Conservation (phyloP, 1,139 yeast genomes). For the Blastobotrys buckinghamii region DNA sequence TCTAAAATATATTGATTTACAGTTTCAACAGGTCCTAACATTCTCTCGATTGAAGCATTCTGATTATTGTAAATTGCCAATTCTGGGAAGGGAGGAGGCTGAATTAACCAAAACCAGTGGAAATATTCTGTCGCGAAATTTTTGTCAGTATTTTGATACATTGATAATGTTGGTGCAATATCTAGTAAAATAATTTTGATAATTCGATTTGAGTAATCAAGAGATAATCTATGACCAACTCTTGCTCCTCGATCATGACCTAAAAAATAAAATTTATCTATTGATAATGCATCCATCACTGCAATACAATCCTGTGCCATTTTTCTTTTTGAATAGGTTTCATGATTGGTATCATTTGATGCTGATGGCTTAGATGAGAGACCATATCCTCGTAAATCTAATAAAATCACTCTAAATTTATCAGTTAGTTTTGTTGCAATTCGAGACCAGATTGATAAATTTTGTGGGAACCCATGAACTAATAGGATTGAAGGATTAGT, state of each 20-base stretch:
- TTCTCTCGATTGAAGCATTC: background rate
- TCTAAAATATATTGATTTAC: background rate
- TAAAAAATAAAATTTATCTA: constrained; percentile 12
- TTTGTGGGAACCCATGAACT: constrained; percentile 19
- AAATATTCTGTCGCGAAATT: constrained; percentile 16
- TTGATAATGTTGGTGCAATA: constrained; percentile 17
- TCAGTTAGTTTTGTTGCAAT: constrained; percentile 12
- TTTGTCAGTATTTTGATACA: constrained; percentile 14
- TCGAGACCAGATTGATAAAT: constrained; percentile 15
- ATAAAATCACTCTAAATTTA: constrained; percentile 14
- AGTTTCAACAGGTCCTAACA: constrained; percentile 5
- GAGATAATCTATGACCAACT: constrained; percentile 18
- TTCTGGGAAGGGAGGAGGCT: constrained; percentile 18
- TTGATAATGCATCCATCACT: constrained; percentile 15
- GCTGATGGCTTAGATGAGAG: constrained; percentile 13
- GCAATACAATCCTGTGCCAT: constrained; percentile 19
- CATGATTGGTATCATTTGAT: constrained; percentile 4
- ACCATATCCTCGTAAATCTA: constrained; percentile 20
- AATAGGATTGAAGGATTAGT: constrained; percentile 5
- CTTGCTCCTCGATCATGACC: constrained; percentile 21
- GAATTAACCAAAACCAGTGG: constrained; percentile 20
- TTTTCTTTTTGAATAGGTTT: constrained; percentile 12
- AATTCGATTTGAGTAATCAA: constrained; percentile 14
- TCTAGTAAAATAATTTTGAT: constrained; percentile 16
- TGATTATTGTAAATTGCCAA: constrained; percentile 11